Evolutionary conservation across 2,329 filamentous ascomycete genomes (phyloP), one percentile per base, ranked within the genome.

Genomic region (Clonostachys rhizophaga): DNA sequence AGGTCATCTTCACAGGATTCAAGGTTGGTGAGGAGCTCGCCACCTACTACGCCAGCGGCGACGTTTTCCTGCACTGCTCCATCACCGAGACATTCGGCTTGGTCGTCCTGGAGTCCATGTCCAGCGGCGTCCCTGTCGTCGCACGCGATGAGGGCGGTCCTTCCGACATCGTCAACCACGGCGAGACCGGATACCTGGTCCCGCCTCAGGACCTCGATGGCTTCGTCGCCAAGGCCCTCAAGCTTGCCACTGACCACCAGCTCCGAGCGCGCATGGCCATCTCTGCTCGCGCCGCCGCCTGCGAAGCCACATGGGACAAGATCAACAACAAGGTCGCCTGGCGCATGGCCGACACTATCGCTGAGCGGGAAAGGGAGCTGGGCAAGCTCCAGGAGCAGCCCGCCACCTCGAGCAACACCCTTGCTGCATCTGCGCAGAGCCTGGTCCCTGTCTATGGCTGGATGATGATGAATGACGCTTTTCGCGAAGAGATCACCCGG

Each of bases 61-160:
- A 88, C 57, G 54, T 88, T n/a, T 87, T 88, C 58, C 64, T 88
- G 13, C 84, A 88, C 64, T 86, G 83, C 64, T 87, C 81, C 18
- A 70, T 87, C 48, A 87, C 84, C 1, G 84, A 88, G 62, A 88
- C 84, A 0, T 87, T 88, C 60, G 84, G 84, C 1, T 68, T 88
- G 10, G 84, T 88, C 0, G 84, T 87, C 2, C 68, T 87, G 3
- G 84, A 87, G 62, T 79, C 81, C 4, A 87, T 88, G 83, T 83
- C 84, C 0, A 86, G 82, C 52, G 83, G 83, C 4, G 73, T 89
- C 3, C 83, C 84, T 0, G 84, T 88, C 20, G 71, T 88, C 45
- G 84, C 84, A 4, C 74, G 85, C 42, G 83, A 87, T 55, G 81
- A 85, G 58, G 84, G 84, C 10, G 84, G 85, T 0, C 84, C 84